phyloP scores from a whole-genome alignment of 2,329 filamentous ascomycete genomes.

The Fusarium decemcellulare region DNA sequence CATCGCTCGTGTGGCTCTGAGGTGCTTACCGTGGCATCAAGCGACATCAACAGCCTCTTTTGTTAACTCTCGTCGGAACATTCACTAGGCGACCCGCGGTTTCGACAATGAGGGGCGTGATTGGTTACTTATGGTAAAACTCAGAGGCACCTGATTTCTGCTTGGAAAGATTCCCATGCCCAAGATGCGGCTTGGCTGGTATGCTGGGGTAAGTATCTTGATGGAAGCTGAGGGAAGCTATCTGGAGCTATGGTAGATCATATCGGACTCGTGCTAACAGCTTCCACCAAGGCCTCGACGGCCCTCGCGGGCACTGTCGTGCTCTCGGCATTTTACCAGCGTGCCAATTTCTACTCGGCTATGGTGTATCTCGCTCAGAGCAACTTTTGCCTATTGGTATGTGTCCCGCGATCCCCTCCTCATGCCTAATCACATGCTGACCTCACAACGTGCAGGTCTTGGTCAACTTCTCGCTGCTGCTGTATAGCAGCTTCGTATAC shows the following conservation, averaged over 20 bases:
- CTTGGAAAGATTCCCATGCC: slow-evolving; percentile 45
- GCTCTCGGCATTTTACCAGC: slow-evolving; percentile 91
- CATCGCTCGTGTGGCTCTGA: slow-evolving; percentile 41
- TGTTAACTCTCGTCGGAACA: slow-evolving; percentile 29
- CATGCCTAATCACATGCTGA: slow-evolving; percentile 18
- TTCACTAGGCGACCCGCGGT: slow-evolving; percentile 22
- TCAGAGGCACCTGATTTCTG: slow-evolving; percentile 27
- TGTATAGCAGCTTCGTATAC: slow-evolving; percentile 86
- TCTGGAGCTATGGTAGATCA: slow-evolving; percentile 40
- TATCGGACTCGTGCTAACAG: slow-evolving; percentile 37
- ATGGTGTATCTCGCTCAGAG: slow-evolving; percentile 97
- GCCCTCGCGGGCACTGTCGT: slow-evolving; percentile 88
- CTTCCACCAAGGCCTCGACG: slow-evolving; percentile 76
- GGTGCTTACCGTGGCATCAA: slow-evolving; percentile 51
- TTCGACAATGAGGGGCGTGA: slow-evolving; percentile 44
- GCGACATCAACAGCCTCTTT: slow-evolving; percentile 21
- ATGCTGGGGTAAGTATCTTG: slow-evolving; percentile 68
- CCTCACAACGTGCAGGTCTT: slow-evolving; percentile 73
- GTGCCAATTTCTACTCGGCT: slow-evolving; percentile 98
- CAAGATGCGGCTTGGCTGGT: slow-evolving; percentile 73
- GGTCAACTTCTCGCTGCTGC: slow-evolving; percentile 88
- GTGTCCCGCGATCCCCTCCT: slow-evolving; percentile 45
- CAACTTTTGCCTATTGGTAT: slow-evolving; percentile 92
- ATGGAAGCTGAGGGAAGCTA: slow-evolving; percentile 41
- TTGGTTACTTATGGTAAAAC: slow-evolving; percentile 21